A percentile compares a stretch with the other conserved stretches of the same genome.
phyloP scores from a whole-genome alignment of 129 eudicot genomes.

The Dittrichia graveolens region DNA sequence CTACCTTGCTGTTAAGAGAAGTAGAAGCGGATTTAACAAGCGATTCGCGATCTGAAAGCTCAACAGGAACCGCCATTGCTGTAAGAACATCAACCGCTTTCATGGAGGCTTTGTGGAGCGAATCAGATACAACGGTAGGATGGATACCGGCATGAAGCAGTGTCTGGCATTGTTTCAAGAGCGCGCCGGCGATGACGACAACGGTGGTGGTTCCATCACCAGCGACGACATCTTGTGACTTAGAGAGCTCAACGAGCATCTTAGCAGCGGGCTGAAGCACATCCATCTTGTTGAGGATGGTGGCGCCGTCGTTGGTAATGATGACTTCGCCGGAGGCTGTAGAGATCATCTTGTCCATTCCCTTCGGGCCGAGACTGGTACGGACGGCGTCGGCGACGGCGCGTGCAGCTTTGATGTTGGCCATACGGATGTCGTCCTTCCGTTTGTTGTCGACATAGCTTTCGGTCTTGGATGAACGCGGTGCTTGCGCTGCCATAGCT shows the following conservation, averaged over 20 bases:
- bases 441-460: slow-evolving; percentile 90
- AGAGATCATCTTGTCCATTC: slow-evolving; percentile 98
- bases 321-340: slow-evolving; percentile 90
- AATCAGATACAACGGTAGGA: slow-evolving; percentile 78
- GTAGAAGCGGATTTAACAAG: slow-evolving; percentile 82
- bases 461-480: slow-evolving; percentile 54
- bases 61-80: slow-evolving; percentile 89
- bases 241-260: slow-evolving; percentile 85
- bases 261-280: slow-evolving; percentile 95
- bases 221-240: slow-evolving; percentile 85
- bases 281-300: slow-evolving; percentile 86
- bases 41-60: slow-evolving; percentile 73
- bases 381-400: slow-evolving; percentile 94
- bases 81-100: slow-evolving; percentile 68
- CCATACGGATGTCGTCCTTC: slow-evolving; percentile 83
- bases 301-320: slow-evolving; percentile 97
- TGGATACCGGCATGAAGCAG: slow-evolving; percentile 71
- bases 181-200: slow-evolving; percentile 87
- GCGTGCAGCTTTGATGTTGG: slow-evolving; percentile 76
- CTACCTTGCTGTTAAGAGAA: slow-evolving; percentile 80
- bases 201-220: slow-evolving; percentile 97
- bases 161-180: slow-evolving; percentile 62
- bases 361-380: slow-evolving; percentile 82
- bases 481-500: slow-evolving; percentile 40
- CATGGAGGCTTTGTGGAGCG: slow-evolving; percentile 57